phyloP scores from a whole-genome alignment of 768 basidiomycete species.

The Suillus subaureus region DNA sequence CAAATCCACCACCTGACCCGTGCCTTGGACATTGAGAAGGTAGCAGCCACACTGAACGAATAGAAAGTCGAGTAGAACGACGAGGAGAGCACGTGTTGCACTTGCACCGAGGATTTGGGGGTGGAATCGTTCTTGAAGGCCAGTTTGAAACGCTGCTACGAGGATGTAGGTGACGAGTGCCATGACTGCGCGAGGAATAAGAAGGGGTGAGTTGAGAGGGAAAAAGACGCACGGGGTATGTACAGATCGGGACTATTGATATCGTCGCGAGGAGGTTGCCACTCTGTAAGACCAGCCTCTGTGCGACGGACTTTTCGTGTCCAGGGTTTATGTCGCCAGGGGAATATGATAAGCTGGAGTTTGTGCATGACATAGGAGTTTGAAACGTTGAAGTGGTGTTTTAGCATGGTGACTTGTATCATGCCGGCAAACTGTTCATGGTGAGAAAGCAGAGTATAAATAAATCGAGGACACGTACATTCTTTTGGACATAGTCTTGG shows the following conservation, averaged over 20 bases:
- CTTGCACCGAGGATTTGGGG: conserved; percentile 88
- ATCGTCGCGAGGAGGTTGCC: conserved; percentile 89
- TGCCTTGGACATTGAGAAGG: conserved; percentile 81
- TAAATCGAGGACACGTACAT: conserved; percentile 52
- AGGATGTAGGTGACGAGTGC: conserved; percentile 97
- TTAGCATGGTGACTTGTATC: conserved; percentile 74
- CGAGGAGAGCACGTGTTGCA: conserved; percentile 81
- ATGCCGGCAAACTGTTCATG: conserved; percentile 70
- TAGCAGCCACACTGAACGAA: conserved; percentile 93
- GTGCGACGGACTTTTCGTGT: conserved; percentile 65
- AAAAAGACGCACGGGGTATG: conserved; percentile 70
- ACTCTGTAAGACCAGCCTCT: conserved; percentile 69
- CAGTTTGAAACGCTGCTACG: conserved; percentile 81
- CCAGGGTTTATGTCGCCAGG: conserved; percentile 93
- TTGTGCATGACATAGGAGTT: conserved; percentile 95
- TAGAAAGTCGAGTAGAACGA: conserved; percentile 85
- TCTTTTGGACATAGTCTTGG: conserved; percentile 94
- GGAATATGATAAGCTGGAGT: conserved; percentile 86
- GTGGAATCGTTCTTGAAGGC: conserved; percentile 81
- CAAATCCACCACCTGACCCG: conserved; percentile 74
- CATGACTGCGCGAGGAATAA: conserved; percentile 64
- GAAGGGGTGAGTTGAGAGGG: conserved; percentile 5
- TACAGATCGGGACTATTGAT: conserved; percentile 96
- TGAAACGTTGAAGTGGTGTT: conserved; percentile 94
- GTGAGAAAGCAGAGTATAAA: conserved; percentile 10